Evolutionary conservation across 768 basidiomycete species (phyloP), one percentile per base, ranked within the genome.

Genomic region (Suillus brevipes): DNA sequence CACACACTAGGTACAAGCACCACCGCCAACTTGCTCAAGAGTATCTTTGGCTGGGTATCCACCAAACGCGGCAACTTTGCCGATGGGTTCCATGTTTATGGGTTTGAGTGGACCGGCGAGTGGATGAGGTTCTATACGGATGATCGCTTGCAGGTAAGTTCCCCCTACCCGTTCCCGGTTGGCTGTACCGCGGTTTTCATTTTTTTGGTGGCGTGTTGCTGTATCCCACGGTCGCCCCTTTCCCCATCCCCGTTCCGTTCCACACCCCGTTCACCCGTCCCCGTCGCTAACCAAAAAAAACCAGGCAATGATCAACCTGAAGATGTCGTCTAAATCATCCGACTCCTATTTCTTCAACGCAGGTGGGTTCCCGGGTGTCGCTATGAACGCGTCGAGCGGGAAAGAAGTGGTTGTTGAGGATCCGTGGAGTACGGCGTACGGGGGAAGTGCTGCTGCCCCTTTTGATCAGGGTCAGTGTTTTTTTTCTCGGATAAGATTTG

Each of bases 71-170:
- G 78, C 25, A 80, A 78, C 71, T 86, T 77, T 74, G 82, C 81
- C 58, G 73, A 79, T 59, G 78, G 72, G 20, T 88, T 81, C 77
- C 85, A 87, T 69, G 81, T 80, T 6, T 88, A 84, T 65, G 80
- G 82, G 23, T 70, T 88, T 64, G 87, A 88, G 70, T 88, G 87
- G 87, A 87, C 84, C 20, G 80, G 79, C 14, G 73, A 77, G 36
- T 87, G 82, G 77, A 81, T 88, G 74, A 81, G 81, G 61, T 79
- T 83, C 67, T 84, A 86, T 72, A 80, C 84, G 59, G 87, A 88
- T 75, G 77, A 73, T 43, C 78, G 83, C 60, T 78, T 87, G 36
- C 65, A 77, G 40, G 58, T 59, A 1, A 9, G 18, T 12, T 20
- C 9, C 20, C 31, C 31, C 8, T 52, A 1, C 3, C 25, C 49